Conservation (phyloP, 2,329 filamentous ascomycete genomes). For the Helotiales sp. region DNA sequence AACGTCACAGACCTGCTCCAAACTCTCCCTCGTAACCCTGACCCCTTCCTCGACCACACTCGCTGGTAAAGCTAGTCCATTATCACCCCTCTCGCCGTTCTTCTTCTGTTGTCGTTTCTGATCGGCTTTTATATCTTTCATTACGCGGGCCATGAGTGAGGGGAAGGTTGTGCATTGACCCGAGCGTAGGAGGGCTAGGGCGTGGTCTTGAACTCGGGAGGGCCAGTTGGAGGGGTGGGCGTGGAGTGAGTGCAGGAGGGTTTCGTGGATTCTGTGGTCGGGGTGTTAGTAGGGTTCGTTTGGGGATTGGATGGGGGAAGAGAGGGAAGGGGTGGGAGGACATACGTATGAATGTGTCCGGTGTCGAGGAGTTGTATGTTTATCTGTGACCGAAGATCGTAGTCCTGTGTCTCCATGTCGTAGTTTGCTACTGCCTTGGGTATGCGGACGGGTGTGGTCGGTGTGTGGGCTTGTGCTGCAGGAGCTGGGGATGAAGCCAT, state of each 20-base stretch:
- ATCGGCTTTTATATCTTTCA: constrained; percentile 54
- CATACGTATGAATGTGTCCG: constrained; percentile 61
- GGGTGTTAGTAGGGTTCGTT: constrained; percentile 7
- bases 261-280: constrained; percentile 58
- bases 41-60: constrained; percentile 62
- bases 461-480: constrained; percentile 12
- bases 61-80: constrained; percentile 56
- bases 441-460: constrained; percentile 57
- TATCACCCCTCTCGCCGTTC: constrained; percentile 8
- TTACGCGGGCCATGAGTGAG: constrained; percentile 57
- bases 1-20: constrained; percentile 44
- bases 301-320: not conserved
- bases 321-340: constrained; percentile 31
- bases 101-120: constrained; percentile 10
- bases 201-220: constrained; percentile 58
- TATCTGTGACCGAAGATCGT: constrained; percentile 62
- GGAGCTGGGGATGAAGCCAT: constrained; percentile 15
- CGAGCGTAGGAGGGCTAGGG: constrained; percentile 58
- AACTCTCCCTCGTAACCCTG: constrained; percentile 57
- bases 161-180: constrained; percentile 62
- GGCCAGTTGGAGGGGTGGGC: constrained; percentile 63
- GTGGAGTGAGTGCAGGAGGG: constrained; percentile 62
- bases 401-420: constrained; percentile 59
- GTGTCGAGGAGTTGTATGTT: constrained; percentile 58
- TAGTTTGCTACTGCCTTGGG: constrained; percentile 56